These are phyloP conservation scores for Adansonia gregorii DNA, from an alignment of 441 rosid genomes.

Conservation along the genomic window DNA sequence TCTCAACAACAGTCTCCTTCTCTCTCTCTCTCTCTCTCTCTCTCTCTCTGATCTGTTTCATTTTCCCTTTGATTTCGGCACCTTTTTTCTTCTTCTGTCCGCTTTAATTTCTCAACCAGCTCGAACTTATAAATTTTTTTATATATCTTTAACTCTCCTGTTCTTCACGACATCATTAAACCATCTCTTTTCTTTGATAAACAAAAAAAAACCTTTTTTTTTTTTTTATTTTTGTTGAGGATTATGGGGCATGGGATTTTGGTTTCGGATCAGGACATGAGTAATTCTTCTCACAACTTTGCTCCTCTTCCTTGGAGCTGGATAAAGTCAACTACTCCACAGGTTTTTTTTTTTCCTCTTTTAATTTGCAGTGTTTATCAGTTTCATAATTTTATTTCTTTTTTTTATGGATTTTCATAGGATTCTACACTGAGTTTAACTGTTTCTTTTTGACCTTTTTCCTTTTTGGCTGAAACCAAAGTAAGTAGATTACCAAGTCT, in stretches of 20 bases:
- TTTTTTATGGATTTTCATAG: neutral
- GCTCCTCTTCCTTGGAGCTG: neutral
- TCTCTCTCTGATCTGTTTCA: neutral
- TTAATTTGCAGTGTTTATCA: neutral
- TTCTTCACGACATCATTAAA: neutral
- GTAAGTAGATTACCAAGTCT: neutral
- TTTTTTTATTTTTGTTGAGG: neutral
- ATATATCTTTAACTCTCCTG: neutral
- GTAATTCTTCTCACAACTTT: neutral
- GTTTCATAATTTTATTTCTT: neutral
- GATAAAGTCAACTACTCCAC: neutral
- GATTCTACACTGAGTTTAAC: neutral
- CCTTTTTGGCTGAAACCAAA: neutral
- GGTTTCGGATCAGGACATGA: neutral
- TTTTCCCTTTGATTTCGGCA: neutral
- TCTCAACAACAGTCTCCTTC: neutral
- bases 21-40: neutral
- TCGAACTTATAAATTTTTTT: neutral
- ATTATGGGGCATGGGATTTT: neutral
- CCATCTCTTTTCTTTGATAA: neutral
- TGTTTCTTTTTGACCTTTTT: neutral
- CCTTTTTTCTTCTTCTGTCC: neutral
- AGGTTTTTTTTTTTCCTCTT: neutral
- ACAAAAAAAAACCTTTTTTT: neutral
- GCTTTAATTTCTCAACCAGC: neutral